Conservation (phyloP, 768 basidiomycete genomes). For the Mycena pura region DNA sequence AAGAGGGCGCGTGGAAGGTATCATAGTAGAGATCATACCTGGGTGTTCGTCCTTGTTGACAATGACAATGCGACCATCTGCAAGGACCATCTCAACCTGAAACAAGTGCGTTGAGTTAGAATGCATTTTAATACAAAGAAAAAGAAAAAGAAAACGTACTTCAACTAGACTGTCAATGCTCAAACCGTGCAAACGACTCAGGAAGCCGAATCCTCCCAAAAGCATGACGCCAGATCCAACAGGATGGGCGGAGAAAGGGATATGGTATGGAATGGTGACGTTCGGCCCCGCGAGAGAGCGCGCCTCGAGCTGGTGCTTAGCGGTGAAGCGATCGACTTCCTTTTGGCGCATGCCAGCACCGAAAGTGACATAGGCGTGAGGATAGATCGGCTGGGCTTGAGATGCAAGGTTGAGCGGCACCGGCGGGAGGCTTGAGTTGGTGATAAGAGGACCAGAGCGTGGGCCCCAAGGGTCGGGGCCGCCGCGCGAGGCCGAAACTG, state of each 20-base stretch:
- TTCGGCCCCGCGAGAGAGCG: slow-evolving; percentile 55
- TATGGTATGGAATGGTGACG: slow-evolving; percentile 75
- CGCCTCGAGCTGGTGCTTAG: slow-evolving; percentile 69
- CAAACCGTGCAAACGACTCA: slow-evolving; percentile 82
- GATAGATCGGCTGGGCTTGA: slow-evolving; percentile 64
- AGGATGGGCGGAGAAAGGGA: slow-evolving; percentile 83
- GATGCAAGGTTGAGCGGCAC: slow-evolving; percentile 47
- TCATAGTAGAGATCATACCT: slow-evolving; percentile 57
- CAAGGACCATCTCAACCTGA: slow-evolving; percentile 78
- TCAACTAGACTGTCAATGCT: slow-evolving; percentile 92
- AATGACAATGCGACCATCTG: slow-evolving; percentile 86
- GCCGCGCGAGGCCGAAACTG: slow-evolving; percentile 40
- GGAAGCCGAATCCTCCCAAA: slow-evolving; percentile 88
- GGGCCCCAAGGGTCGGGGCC: slow-evolving; percentile 46
- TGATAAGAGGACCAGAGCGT: slow-evolving; percentile 30
- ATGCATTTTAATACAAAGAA: neutral
- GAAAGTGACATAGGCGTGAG: slow-evolving; percentile 84
- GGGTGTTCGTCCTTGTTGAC: slow-evolving; percentile 76
- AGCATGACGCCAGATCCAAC: slow-evolving; percentile 82
- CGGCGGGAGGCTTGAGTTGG: slow-evolving; percentile 39
- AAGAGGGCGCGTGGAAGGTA: neutral
- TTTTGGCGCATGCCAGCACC: slow-evolving; percentile 88
- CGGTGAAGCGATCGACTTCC: slow-evolving; percentile 80
- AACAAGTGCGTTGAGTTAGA: neutral
- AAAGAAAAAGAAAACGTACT: slow-evolving; percentile 40